Evolutionary conservation across 805 yeast species (phyloP), one percentile per base, ranked within the genome.

Genomic region (Blastobotrys terrestris): DNA sequence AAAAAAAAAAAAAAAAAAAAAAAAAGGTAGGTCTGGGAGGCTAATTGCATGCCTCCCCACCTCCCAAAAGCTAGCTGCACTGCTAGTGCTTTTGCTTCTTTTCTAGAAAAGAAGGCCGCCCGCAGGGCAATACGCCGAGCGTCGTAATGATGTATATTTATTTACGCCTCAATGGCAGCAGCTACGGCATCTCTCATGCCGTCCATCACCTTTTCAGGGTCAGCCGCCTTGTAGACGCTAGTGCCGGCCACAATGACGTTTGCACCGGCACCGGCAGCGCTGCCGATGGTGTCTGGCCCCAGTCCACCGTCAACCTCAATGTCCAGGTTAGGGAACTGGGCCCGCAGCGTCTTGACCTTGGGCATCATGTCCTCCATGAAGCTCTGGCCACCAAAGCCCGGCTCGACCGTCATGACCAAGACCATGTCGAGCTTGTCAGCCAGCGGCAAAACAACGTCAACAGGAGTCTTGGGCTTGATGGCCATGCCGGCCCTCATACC

Each of bases 211-310:
- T 81, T 85, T 8, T 72, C 73, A 18, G 98, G 97, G 59, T 85
- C 84, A 8, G 77, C 74, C 5, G 97, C 95, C 54, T 83, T 83
- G 74, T 91, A 94, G 14, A 92, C 95, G 48, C 95, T 79, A 14
- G 97, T 92, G 46, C 99, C 99, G 2, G 99, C 97, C 47, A 94
- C 99, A 65, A 94, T 90, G 47, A 91, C 97, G 65, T 94, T 94
- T 49, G 99, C 99, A 53, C 99, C 99, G 8, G 98, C 97, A 51
- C 80, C 77, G n/a, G 97, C 96, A 43, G 97, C 97, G 16, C 75
- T 77, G 51, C 82, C 85, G 47, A 92, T 84, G 1, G 96, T 94
- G 44, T 81, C 90, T 58, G 82, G 83, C 53, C 95, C 95, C 55
- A 94, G 74, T 0, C 99, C 99, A 59, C 99, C 99, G 69, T 94